Conservation (phyloP, 345 rosid genomes). For the Camelina laxa region DNA sequence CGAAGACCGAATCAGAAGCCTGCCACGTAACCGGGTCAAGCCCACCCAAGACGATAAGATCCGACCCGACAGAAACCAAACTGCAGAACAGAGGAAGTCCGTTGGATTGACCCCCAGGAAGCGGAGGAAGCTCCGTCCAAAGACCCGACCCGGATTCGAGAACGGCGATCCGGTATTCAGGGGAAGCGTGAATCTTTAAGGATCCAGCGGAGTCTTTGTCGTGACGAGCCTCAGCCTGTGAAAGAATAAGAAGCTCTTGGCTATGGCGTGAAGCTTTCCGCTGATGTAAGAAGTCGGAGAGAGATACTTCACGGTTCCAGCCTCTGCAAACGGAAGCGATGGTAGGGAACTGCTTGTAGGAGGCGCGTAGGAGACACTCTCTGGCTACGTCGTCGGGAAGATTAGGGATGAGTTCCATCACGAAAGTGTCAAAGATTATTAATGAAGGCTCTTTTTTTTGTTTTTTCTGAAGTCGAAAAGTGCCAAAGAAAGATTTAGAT, state of each 20-base stretch:
- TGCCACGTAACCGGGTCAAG: constrained; percentile 70
- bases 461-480: not conserved
- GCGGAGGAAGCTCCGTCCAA: constrained; percentile 64
- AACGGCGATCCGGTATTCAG: constrained; percentile 49
- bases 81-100: constrained; percentile 74
- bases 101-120: constrained; percentile 46
- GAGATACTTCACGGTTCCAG: constrained; percentile 64
- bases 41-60: constrained; percentile 82
- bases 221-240: constrained; percentile 67
- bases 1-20: constrained; percentile 53
- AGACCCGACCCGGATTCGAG: constrained; percentile 61
- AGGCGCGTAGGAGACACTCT: constrained; percentile 61
- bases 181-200: constrained; percentile 41
- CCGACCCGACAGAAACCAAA: constrained; percentile 59
- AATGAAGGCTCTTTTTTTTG: not conserved
- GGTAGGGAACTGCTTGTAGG: constrained; percentile 48
- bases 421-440: not conserved
- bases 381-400: constrained; percentile 69
- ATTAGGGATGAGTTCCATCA: constrained; percentile 67
- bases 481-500: not conserved
- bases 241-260: constrained; percentile 60
- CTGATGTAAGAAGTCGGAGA: constrained; percentile 48
- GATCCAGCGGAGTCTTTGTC: constrained; percentile 10
- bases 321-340: constrained; percentile 57
- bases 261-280: constrained; percentile 45